A percentile compares a stretch with the other conserved stretches of the same genome.
Conservation (phyloP, 495 filamentous ascomycete species). For the Bombardia bombarda region DNA sequence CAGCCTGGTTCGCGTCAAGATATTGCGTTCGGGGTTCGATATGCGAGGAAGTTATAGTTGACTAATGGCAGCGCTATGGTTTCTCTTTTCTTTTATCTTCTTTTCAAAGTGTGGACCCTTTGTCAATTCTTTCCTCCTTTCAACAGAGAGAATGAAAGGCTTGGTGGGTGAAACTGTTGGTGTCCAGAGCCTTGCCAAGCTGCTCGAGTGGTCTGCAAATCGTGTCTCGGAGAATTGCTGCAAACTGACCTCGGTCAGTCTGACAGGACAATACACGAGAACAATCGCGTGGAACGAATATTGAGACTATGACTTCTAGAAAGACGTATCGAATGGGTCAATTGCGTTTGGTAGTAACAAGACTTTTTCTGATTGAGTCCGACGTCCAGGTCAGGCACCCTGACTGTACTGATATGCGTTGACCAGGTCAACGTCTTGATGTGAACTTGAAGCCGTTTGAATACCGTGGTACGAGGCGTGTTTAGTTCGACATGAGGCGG, state of each 20-base stretch:
- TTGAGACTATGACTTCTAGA: no score
- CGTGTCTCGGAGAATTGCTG: constrained; percentile 1
- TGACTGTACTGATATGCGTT: not conserved
- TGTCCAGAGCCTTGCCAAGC: not conserved
- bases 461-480: constrained; percentile 12
- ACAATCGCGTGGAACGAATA: no score
- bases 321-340: constrained; percentile 3
- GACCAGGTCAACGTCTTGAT: no score
- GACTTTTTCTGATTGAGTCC: not conserved
- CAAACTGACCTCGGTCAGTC: not conserved
- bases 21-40: no score
- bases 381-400: no score
- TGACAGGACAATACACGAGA: no score
- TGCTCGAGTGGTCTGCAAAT: not conserved
- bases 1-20: no score
- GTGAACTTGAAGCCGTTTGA: constrained; percentile 10
- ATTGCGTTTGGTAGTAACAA: not conserved
- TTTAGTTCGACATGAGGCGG: constrained; percentile 16
- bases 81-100: not conserved
- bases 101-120: no score
- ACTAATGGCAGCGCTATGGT: not conserved
- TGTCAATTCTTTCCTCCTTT: no score
- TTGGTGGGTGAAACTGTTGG: no score
- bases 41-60: not conserved
- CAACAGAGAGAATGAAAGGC: no score